phyloP scores from a whole-genome alignment of 208 protist genomes.

The Crithidia thermophila region DNA sequence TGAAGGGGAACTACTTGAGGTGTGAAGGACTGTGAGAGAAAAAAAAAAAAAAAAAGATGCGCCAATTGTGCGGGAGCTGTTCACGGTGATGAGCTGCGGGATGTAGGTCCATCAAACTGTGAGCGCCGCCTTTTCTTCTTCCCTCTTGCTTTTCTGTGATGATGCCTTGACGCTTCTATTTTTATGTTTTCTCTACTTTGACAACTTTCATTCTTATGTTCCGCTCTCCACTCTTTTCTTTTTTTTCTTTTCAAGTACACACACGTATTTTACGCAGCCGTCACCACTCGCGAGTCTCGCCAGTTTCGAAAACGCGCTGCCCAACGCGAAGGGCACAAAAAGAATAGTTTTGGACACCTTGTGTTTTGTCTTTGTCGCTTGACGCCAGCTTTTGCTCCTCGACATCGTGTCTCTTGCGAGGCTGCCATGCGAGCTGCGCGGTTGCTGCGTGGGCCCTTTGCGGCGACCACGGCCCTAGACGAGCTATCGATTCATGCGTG shows the following conservation, averaged over 20 bases:
- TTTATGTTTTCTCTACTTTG: neutral
- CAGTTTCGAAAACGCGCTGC: too few species aligned
- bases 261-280: neutral
- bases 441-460: neutral
- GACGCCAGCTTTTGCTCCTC: too few species aligned
- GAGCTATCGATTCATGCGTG: slow-evolving; percentile 64
- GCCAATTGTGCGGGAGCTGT: neutral
- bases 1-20: neutral
- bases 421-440: neutral
- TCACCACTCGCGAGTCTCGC: neutral
- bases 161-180: too few species aligned
- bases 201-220: neutral
- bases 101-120: neutral
- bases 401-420: too few species aligned
- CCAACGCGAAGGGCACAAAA: neutral
- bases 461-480: slow-evolving; percentile 10
- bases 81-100: too few species aligned
- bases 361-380: neutral
- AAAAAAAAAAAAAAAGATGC: slow-evolving; percentile 9
- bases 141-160: too few species aligned
- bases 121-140: too few species aligned
- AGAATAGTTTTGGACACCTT: neutral
- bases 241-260: neutral
- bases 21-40: neutral
- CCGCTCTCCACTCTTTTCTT: slow-evolving; percentile 8